Evolutionary conservation across 805 yeast species (phyloP), one percentile per base, ranked within the genome.

Genomic region (Grigorovia transvaalensis): DNA sequence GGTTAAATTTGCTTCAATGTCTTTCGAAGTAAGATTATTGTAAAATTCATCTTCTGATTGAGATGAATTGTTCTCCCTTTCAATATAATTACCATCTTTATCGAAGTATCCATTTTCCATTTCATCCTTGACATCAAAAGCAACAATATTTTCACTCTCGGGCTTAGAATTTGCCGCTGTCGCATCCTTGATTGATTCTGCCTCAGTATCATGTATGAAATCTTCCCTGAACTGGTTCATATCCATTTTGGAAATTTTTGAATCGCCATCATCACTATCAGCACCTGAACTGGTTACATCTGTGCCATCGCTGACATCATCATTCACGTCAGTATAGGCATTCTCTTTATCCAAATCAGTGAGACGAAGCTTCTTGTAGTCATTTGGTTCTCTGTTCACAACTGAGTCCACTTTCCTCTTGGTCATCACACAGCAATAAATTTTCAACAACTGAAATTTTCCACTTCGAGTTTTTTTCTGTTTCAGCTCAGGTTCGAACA

Each of bases 81-180:
- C 20, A 8, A 72, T 62, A 55, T 70, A 79, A 56, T 77, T 77
- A 2, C 84, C 82, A 52, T 71, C 73, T 35, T 68, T 68, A 56
- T 80, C 82, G 55, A 78, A 76, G 4, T 56, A 62, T 0, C 84
- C 85, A 45, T 71, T 71, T 46, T 71, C 69, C n/a, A 67, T 61
- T 59, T 80, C 85, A 35, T 75, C 70, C 9, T 71, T 63, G 42
- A 80, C 58, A 60, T 75, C 71, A 59, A 81, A 81, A 0, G 81
- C 74, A 55, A 81, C 85, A 20, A 53, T 56, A 2, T 54, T 59
- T 29, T 57, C 58, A 15, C 60, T 57, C 2, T 57, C 58, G 5
- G 29, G 5, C 19, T 13, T 17, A 6, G 29, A 19, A 9, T 9
- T 30, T 15, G 9, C 50, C 2, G 42, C 13, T 17, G 35, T 45